Evolutionary conservation across 495 filamentous ascomycete species (phyloP).

Genomic region (Cenococcum geophilum): DNA sequence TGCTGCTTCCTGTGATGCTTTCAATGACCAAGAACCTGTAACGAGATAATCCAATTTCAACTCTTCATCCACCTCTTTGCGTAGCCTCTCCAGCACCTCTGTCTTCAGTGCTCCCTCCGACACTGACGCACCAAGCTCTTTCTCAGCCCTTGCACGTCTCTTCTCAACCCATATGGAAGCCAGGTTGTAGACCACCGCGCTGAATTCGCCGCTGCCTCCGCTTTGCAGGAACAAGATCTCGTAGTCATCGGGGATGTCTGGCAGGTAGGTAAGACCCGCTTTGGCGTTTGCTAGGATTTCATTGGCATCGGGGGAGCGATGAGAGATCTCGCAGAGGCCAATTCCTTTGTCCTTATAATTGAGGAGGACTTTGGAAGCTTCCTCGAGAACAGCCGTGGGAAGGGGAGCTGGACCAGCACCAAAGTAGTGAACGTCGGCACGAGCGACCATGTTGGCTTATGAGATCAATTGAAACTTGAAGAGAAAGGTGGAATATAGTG

Average conservation of each 20-base stretch:
- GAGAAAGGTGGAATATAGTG: background rate
- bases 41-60: constrained; percentile 84
- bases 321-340: constrained; percentile 78
- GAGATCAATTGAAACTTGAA: background rate
- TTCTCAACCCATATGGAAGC: constrained; percentile 73
- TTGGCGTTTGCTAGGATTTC: constrained; percentile 39
- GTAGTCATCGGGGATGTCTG: constrained; percentile 70
- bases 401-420: constrained; percentile 82
- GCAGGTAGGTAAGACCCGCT: constrained; percentile 43
- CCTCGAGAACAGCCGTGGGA: constrained; percentile 68
- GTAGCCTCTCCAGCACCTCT: constrained; percentile 54
- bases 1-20: constrained; percentile 80
- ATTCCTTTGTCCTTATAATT: constrained; percentile 79
- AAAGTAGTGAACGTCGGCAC: constrained; percentile 68
- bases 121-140: constrained; percentile 31
- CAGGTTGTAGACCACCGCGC: constrained; percentile 73
- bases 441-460: constrained; percentile 43
- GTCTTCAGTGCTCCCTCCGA: constrained; percentile 37
- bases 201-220: constrained; percentile 78
- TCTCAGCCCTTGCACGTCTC: constrained; percentile 41
- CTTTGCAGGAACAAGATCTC: constrained; percentile 77
- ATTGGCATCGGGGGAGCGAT: constrained; percentile 71
- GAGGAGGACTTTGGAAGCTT: constrained; percentile 65
- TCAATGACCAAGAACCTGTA: constrained; percentile 88
- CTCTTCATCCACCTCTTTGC: constrained; percentile 56